phyloP scores from a whole-genome alignment of 148 eudicot genomes.

The Persicaria tinctoria region DNA sequence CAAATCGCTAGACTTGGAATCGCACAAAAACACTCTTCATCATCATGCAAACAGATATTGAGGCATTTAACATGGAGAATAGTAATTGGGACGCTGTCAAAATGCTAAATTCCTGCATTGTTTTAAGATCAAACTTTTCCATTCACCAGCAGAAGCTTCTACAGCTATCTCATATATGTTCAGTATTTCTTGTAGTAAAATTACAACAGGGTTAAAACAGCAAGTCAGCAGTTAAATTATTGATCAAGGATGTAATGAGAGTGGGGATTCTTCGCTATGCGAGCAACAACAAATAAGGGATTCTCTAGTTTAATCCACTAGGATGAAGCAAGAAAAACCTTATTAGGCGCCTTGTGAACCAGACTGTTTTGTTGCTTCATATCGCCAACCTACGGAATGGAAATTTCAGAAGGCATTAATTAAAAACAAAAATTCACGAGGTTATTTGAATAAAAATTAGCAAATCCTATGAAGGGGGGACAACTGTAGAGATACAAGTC shows the following conservation, averaged over 20 bases:
- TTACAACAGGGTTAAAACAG: background rate
- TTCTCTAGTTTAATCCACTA: background rate
- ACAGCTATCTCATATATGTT: background rate
- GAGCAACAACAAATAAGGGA: background rate
- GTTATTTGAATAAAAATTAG: background rate
- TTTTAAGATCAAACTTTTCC: background rate
- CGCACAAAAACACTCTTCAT: no score
- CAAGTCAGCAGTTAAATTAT: background rate
- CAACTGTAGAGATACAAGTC: background rate
- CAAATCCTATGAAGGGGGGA: background rate
- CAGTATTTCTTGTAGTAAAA: background rate
- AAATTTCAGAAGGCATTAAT: background rate
- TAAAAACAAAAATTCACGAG: background rate
- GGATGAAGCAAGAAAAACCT: constrained; percentile 27
- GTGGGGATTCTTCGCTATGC: background rate
- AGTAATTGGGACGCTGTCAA: no score
- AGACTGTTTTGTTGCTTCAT: constrained; percentile 48
- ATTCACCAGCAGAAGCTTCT: background rate
- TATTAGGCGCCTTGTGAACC: constrained; percentile 65
- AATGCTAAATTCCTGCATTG: background rate
- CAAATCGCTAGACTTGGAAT: no score
- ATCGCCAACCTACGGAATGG: constrained; percentile 42
- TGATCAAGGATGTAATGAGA: background rate
- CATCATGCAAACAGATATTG: no score
- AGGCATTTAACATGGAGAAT: no score